Evolutionary conservation across 164 flowering plant species (phyloP).

Genomic region (Annona squamosa): DNA sequence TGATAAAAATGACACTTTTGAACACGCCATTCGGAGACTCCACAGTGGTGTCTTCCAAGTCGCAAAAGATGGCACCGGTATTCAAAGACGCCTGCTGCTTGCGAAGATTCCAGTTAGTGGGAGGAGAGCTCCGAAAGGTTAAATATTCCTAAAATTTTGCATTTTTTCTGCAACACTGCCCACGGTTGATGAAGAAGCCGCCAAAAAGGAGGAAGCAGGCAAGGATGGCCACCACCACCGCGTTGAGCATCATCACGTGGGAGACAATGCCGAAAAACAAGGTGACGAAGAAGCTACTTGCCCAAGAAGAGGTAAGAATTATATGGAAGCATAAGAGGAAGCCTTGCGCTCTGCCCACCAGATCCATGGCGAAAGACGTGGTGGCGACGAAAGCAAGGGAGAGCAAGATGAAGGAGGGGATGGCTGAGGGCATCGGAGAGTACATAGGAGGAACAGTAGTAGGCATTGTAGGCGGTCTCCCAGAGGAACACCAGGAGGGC

Average conservation of each 20-base stretch:
- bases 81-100: no score
- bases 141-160: no score
- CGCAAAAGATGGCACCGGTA: no score
- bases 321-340: slow-evolving; percentile 60
- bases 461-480: slow-evolving; percentile 90
- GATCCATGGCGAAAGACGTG: slow-evolving; percentile 74
- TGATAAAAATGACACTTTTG: no score
- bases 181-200: slow-evolving; percentile 78
- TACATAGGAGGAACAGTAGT: slow-evolving; percentile 84
- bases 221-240: slow-evolving; percentile 65
- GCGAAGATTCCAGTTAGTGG: no score
- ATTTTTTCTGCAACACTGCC: no score
- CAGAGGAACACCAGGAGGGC: slow-evolving; percentile 86
- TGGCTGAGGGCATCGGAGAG: slow-evolving; percentile 57
- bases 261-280: slow-evolving; percentile 79
- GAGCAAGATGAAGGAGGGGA: slow-evolving; percentile 61
- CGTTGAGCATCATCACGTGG: slow-evolving; percentile 75
- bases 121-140: no score
- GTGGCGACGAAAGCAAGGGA: slow-evolving; percentile 55
- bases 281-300: slow-evolving; percentile 86
- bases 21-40: no score
- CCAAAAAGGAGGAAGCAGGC: slow-evolving; percentile 87
- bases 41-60: no score
- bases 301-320: slow-evolving; percentile 77
- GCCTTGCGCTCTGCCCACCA: slow-evolving; percentile 61